Conservation (phyloP, 1,284 basidiomycete species). For the Sporisorium graminicola region DNA sequence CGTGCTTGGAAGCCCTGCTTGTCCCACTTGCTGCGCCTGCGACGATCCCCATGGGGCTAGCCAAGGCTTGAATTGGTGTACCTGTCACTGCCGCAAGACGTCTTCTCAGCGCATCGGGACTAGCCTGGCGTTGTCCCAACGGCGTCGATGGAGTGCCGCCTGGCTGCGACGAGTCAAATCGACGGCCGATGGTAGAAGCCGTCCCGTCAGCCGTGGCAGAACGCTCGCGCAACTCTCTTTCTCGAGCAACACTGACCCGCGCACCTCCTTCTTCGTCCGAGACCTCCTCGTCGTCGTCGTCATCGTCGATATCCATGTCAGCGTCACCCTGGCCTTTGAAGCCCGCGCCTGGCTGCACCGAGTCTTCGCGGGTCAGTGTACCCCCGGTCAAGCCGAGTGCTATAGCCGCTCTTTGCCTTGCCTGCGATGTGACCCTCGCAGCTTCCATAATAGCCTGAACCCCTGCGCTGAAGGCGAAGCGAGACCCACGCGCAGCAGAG, state of each 20-base stretch:
- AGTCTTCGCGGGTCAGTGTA: conserved; percentile 34
- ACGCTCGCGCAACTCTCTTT: conserved; percentile 29
- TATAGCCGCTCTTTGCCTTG: conserved; percentile 39
- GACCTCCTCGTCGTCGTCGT: conserved; percentile 35
- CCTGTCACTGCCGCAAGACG: conserved; percentile 44
- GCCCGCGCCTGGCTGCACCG: conserved; percentile 16
- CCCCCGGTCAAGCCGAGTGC: conserved; percentile 39
- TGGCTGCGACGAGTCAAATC: conserved; percentile 43
- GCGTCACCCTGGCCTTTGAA: conserved; percentile 20
- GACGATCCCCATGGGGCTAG: conserved; percentile 31
- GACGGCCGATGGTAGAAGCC: conserved; percentile 4
- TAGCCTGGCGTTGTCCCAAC: conserved; percentile 29
- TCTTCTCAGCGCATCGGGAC: conserved; percentile 43
- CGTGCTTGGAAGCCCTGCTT: conserved; percentile 31
- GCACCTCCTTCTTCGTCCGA: conserved; percentile 30
- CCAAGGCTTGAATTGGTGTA: conserved; percentile 32
- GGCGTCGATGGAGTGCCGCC: conserved; percentile 44
- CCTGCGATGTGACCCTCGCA: conserved; percentile 36
- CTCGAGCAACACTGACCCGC: conserved; percentile 19
- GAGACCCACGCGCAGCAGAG: conserved; percentile 20
- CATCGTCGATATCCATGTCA: conserved; percentile 41
- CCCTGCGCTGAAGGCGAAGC: conserved; percentile 35
- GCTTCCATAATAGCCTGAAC: conserved; percentile 48
- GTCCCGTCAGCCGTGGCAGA: conserved; percentile 31
- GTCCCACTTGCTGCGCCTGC: conserved; percentile 8